A percentile compares a stretch with the other conserved stretches of the same genome.
Conservation (phyloP, 2,329 filamentous ascomycete genomes). For the Alternaria triticimaculans region DNA sequence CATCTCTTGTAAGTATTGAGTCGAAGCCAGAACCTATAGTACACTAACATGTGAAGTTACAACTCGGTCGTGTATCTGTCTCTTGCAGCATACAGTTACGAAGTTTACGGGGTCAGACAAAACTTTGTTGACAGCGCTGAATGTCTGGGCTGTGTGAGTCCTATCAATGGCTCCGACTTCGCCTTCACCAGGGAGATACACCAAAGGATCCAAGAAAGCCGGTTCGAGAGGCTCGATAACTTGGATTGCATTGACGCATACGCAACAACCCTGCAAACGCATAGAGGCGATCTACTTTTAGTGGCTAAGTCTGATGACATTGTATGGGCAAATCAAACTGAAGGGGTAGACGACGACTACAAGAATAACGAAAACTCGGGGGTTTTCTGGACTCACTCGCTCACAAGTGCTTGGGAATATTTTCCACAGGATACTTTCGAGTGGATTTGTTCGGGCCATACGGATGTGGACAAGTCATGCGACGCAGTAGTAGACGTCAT, state of each 20-base stretch:
- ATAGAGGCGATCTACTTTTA: slow-evolving; percentile 18
- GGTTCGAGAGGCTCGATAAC: slow-evolving; percentile 2
- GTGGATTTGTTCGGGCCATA: not conserved
- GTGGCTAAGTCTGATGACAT: slow-evolving; percentile 8
- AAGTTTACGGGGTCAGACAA: slow-evolving; percentile 12
- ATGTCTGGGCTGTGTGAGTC: not conserved
- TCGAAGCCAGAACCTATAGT: not conserved
- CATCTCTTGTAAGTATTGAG: not conserved
- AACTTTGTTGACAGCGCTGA: not conserved
- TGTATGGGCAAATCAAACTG: not conserved
- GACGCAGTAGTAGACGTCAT: not conserved
- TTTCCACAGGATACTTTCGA: not conserved
- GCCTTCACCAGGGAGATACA: not conserved
- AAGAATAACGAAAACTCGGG: not conserved
- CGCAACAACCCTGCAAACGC: slow-evolving; percentile 13
- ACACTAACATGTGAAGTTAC: slow-evolving; percentile 18
- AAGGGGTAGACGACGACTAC: not conserved
- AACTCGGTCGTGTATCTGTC: slow-evolving; percentile 35
- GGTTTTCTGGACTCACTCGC: not conserved
- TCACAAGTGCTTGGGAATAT: not conserved
- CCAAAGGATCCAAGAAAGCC: not conserved
- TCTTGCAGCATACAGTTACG: slow-evolving; percentile 22
- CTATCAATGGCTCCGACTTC: not conserved
- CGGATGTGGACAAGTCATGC: not conserved
- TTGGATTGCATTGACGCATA: slow-evolving; percentile 25